Conservation (phyloP, 2,329 filamentous ascomycete genomes). For the Colletotrichum cereale region DNA sequence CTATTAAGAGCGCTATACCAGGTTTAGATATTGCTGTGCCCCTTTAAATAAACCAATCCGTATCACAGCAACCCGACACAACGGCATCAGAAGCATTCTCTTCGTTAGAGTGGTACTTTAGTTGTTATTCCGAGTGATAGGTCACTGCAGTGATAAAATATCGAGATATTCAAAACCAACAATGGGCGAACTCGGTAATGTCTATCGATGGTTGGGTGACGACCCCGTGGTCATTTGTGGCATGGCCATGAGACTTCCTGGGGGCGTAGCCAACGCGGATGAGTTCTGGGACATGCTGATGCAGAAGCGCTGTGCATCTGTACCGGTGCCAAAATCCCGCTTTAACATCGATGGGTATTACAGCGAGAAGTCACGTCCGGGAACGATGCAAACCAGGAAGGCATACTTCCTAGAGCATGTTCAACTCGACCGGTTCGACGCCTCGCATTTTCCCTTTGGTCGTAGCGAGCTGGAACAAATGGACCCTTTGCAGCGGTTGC, state of each 20-base stretch:
- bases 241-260: constrained; percentile 26
- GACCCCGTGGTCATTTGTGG: constrained; percentile 22
- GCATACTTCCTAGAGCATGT: constrained; percentile 22
- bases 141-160: too few relatives aligned
- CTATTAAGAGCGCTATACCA: too few relatives aligned
- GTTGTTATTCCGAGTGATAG: too few relatives aligned
- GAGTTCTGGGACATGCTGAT: constrained; percentile 15
- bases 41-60: too few relatives aligned
- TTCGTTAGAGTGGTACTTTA: too few relatives aligned
- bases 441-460: background rate
- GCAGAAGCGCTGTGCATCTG: constrained; percentile 12
- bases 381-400: constrained; percentile 7
- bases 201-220: background rate
- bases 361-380: background rate
- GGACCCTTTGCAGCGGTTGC: constrained; percentile 49
- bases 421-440: constrained; percentile 8
- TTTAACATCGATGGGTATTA: constrained; percentile 12
- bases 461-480: constrained; percentile 12
- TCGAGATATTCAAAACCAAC: too few relatives aligned
- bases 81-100: too few relatives aligned
- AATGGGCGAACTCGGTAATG: too few relatives aligned
- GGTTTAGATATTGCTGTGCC: too few relatives aligned
- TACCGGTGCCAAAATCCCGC: background rate
- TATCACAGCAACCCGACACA: too few relatives aligned
- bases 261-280: constrained; percentile 18